Evolutionary conservation across 1,284 basidiomycete genomes (phyloP), one percentile per base, ranked within the genome.

Genomic region (Microbotryomycetes sp.): DNA sequence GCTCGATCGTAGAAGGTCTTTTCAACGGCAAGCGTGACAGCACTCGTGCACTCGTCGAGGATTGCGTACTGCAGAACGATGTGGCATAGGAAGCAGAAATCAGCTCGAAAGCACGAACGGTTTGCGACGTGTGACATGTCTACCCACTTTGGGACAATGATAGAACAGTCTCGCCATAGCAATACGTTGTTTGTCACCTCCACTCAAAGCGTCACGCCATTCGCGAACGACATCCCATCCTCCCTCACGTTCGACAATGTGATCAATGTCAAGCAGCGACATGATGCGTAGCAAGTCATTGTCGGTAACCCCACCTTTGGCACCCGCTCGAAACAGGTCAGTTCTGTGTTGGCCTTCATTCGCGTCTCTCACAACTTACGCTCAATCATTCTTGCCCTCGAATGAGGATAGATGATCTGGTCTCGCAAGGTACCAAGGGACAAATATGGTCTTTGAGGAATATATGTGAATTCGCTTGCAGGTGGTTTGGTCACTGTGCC

Each of bases 111-210:
- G 29, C 45, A 23, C 22, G 9, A n/a, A n/a, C n/a, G n/a, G n/a
- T n/a, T n/a, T n/a, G n/a, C n/a, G n/a, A 32, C 58, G 46, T 48
- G 7, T 31, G 23, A 53, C 6, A 42, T 12, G 36, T 19, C 36
- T 19, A 36, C 76, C 64, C 69, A 86, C 90, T 81, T 92, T 92
- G 22, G 94, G 94, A 67, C 82, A 81, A 76, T 98, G 94, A 77
- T 97, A 98, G 77, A 97, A 98, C 68, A 98, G 76, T 64, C 94
- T 80, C 6, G 92, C 93, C 92, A 96, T 97, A 0, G 94, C 94
- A 65, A 98, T 89, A 76, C 94, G 72, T 74, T 82, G 81, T 73
- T 82, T 82, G 72, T 82, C 81, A 6, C 80, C 80, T 2, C 75
- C 93, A 69, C 88, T 91, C 32, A 98, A 78, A 1, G 89, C 85